Base-by-base conservation (phyloP, 2,329 filamentous ascomycete genomes). In the Fusarium poae region DNA sequence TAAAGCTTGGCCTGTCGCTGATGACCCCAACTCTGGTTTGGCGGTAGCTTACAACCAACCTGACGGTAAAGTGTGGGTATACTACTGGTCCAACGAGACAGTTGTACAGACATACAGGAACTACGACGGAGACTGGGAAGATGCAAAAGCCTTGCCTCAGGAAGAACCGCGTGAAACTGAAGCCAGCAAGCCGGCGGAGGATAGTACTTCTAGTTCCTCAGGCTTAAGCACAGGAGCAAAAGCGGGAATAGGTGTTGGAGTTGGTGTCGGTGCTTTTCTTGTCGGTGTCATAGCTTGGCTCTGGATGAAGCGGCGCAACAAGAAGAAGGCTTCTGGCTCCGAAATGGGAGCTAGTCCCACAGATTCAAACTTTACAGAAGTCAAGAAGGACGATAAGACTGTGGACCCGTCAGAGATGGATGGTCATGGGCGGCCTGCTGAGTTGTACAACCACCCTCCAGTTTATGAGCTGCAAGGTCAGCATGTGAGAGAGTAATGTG, bases 1-100 rank as follows among this genome's bases (percentile, higher is more conserved):
- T 5, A 20, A 46, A 5, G 25, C 25, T 1, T 62, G 58, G 56
- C 45, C 58, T 29, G 3, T 53, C 0, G 56, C 58, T 3, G 58
- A 62, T 23, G 9, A 25, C 3, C 32, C 32, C 9, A 62, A 34
- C 5, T 62, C 57, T 11, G 27, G 57, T 3, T 4, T 62, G 3
- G 57, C 58, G 0, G 46, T 62, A 5, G 57, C 59, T 15, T 62
- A 59, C 18, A 40, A 34, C 3, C 39, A 62, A 16, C 43, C 45
- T 1, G 58, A 62, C 3, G 56, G 45, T 3, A 44, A 54, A 12
- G 27, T 18, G 2, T 62, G 58, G 58, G 7, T 62, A 1, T 62
- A 62, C 45, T 62, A 62, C 3, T 62, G 57, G 57, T 5, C 58
- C 15, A 62, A 62, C 16, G 15, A 54, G 32, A 62, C 58, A 0